A percentile compares a stretch with the other conserved stretches of the same genome.
phyloP scores from a whole-genome alignment of 192 early-diverging fungal species.

The Coemansia sp. region DNA sequence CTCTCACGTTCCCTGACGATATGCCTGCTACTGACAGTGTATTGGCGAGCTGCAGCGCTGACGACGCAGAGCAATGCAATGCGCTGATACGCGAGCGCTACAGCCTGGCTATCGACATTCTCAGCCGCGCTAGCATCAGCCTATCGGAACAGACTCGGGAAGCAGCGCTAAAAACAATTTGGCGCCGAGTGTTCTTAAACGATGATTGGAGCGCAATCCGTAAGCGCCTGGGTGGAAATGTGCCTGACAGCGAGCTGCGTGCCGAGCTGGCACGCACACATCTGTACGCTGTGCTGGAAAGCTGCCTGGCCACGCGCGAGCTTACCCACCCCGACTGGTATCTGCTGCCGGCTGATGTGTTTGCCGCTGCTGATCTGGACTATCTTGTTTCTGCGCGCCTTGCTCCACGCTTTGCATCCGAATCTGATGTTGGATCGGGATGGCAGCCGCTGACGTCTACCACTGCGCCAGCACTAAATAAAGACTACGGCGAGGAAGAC shows the following conservation, averaged over 20 bases:
- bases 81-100: constrained; percentile 21
- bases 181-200: constrained; percentile 45
- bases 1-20: constrained; percentile 35
- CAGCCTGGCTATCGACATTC: constrained; percentile 38
- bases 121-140: constrained; percentile 31
- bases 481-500: constrained; percentile 33
- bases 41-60: not conserved
- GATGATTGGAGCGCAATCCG: constrained; percentile 38
- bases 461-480: constrained; percentile 15
- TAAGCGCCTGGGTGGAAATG: constrained; percentile 8
- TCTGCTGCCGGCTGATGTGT: constrained; percentile 18
- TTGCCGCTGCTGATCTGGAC: constrained; percentile 11
- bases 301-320: constrained; percentile 25
- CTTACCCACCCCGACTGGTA: constrained; percentile 40
- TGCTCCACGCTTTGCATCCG: constrained; percentile 22
- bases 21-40: not conserved
- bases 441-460: constrained; percentile 18
- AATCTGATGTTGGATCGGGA: not conserved
- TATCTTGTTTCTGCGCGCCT: constrained; percentile 26
- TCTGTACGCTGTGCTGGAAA: constrained; percentile 29
- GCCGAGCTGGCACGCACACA: constrained; percentile 21
- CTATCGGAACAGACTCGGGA: constrained; percentile 25
- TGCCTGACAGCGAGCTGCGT: constrained; percentile 32
- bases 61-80: constrained; percentile 5
- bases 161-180: constrained; percentile 33